Percentiles rank a stretch among this genome's conserved stretches.
Conservation (phyloP, 257 asterid genomes). For the Nicotiana sylvestris region DNA sequence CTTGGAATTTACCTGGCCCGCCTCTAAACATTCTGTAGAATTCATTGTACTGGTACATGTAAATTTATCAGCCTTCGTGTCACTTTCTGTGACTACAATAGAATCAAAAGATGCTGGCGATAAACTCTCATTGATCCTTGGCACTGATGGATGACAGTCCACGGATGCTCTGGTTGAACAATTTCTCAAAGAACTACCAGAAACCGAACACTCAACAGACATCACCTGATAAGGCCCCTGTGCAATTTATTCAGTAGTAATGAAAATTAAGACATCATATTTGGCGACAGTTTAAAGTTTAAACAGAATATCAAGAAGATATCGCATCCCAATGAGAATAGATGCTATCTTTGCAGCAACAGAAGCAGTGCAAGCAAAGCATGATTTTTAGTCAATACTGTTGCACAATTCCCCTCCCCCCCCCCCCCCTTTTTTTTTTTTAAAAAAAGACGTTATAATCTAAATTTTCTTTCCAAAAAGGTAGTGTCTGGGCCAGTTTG, state of each 20-base stretch:
- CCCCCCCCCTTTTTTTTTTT: not conserved
- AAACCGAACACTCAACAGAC: conserved; percentile 56
- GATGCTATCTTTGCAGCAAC: not conserved
- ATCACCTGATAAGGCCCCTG: conserved; percentile 53
- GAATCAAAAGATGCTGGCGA: conserved; percentile 69
- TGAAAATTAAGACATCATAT: not conserved
- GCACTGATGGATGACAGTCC: conserved; percentile 59
- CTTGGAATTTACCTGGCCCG: conserved; percentile 37
- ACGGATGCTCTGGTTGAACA: conserved; percentile 47
- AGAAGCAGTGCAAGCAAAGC: not conserved
- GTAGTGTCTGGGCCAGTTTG: not conserved
- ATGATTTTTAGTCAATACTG: not conserved
- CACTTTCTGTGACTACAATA: conserved; percentile 55
- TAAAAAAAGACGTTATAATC: not conserved
- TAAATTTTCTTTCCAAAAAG: not conserved
- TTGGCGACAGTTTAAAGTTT: conserved; percentile 1
- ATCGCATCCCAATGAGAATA: not conserved
- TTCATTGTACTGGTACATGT: conserved; percentile 41
- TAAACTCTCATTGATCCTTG: conserved; percentile 51
- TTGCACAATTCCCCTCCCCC: not conserved
- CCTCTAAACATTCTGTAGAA: conserved; percentile 53
- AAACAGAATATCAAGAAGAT: conserved; percentile 2
- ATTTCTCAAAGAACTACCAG: conserved; percentile 43
- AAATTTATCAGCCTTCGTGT: conserved; percentile 45
- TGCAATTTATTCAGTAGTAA: conserved; percentile 6